Conservation (phyloP, 768 basidiomycete genomes). For the Termitomyces sp. region DNA sequence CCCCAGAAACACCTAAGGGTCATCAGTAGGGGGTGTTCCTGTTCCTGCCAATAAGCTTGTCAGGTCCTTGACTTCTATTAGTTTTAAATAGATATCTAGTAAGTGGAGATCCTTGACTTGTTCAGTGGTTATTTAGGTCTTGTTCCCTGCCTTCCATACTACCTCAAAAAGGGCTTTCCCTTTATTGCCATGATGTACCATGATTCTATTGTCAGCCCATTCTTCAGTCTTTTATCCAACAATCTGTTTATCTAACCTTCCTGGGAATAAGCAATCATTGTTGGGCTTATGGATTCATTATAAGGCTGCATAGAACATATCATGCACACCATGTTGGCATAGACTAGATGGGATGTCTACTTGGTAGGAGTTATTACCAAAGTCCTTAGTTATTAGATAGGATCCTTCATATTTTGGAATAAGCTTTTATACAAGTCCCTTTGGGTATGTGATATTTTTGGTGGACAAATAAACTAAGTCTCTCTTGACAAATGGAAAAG, state of each 20-base stretch:
- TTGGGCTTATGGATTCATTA: neutral
- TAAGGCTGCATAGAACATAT: neutral
- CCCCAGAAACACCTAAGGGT: no score
- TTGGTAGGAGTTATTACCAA: neutral
- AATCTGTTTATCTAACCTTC: neutral
- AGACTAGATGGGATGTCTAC: neutral
- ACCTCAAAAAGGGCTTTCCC: neutral
- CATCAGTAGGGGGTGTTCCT: no score
- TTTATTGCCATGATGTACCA: neutral
- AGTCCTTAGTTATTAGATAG: no score
- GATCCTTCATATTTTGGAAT: no score
- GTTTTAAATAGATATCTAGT: no score
- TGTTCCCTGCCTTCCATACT: neutral
- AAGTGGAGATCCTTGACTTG: no score
- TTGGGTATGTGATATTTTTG: no score
- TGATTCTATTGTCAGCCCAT: neutral
- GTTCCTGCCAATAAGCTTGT: no score
- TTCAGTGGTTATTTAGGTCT: neutral
- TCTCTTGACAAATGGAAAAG: no score
- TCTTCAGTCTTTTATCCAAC: neutral
- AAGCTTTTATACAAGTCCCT: no score
- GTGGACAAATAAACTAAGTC: no score
- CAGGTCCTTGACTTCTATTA: no score
- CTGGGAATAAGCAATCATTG: neutral
- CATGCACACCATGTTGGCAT: neutral